Conservation (phyloP, 495 filamentous ascomycete genomes). For the Extremus antarcticus region DNA sequence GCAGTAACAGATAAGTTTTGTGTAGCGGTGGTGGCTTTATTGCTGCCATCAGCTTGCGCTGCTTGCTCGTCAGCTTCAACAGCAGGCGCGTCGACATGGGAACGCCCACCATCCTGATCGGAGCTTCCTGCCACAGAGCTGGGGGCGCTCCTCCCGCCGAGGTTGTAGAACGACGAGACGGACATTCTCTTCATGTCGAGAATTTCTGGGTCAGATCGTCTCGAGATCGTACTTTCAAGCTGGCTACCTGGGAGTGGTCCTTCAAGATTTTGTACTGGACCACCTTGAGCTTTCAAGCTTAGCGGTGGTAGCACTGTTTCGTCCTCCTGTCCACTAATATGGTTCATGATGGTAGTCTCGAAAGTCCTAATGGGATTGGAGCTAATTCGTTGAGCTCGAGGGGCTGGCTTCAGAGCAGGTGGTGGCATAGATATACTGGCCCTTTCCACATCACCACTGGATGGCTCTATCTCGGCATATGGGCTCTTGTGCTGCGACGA, state of each 20-base stretch:
- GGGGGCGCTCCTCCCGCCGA: conserved; percentile 28
- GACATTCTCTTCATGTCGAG: conserved; percentile 51
- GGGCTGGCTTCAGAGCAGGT: conserved; percentile 22
- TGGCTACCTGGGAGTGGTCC: not conserved
- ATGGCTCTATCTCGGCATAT: conserved; percentile 42
- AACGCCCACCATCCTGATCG: conserved; percentile 22
- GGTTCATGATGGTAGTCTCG: not conserved
- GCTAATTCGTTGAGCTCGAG: not conserved
- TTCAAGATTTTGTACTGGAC: not conserved
- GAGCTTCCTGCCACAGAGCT: conserved; percentile 33
- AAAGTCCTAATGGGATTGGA: conserved; percentile 1
- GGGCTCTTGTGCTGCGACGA: conserved; percentile 39
- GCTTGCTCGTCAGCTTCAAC: conserved; percentile 1
- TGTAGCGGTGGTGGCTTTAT: conserved; percentile 37
- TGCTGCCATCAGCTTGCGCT: not conserved
- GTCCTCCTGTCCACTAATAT: not conserved
- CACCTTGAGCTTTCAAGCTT: not conserved
- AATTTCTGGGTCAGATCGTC: conserved; percentile 24
- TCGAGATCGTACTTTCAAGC: not conserved
- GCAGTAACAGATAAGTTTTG: conserved; percentile 47
- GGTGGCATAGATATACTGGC: conserved; percentile 53
- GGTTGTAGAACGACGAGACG: conserved; percentile 52
- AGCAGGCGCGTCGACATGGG: not conserved
- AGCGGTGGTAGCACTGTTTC: not conserved
- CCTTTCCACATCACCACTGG: conserved; percentile 39